Evolutionary conservation across 805 yeast species (phyloP).

Genomic region (Yamadazyma paraphyllophila): DNA sequence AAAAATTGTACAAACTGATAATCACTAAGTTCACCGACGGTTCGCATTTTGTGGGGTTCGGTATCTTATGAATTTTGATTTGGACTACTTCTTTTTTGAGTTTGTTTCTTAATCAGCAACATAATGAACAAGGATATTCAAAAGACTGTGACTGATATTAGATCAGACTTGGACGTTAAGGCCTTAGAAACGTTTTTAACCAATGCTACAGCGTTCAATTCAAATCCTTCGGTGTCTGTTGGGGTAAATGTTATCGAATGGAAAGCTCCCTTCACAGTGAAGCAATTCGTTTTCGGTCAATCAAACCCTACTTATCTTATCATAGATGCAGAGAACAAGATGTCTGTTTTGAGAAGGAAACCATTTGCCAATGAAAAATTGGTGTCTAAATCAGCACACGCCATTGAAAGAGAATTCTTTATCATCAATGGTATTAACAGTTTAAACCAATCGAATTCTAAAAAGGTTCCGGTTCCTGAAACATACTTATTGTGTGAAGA

Average conservation of each 20-base stretch:
- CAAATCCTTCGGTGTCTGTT: slow-evolving; percentile 15
- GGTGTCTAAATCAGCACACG: slow-evolving; percentile 57
- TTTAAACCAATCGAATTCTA: slow-evolving; percentile 21
- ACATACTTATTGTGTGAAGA: slow-evolving; percentile 56
- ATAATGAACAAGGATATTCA: slow-evolving; percentile 15
- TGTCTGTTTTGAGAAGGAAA: slow-evolving; percentile 54
- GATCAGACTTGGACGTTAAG: slow-evolving; percentile 31
- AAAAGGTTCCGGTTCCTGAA: slow-evolving; percentile 52
- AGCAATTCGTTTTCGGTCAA: slow-evolving; percentile 62
- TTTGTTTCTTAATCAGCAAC: background rate
- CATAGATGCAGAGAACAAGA: slow-evolving; percentile 35
- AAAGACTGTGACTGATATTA: slow-evolving; percentile 30
- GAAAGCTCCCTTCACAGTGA: slow-evolving; percentile 32
- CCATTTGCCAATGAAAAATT: slow-evolving; percentile 51
- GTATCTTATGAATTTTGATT: background rate
- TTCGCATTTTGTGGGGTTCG: slow-evolving; percentile 5
- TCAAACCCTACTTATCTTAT: slow-evolving; percentile 61
- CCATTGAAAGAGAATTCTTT: slow-evolving; percentile 59
- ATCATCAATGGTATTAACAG: slow-evolving; percentile 41
- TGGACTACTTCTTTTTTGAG: background rate
- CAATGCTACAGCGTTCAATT: background rate
- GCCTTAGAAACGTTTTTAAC: slow-evolving; percentile 23
- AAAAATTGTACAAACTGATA: background rate
- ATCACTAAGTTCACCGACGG: background rate
- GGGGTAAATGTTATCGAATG: slow-evolving; percentile 24